Conservation (phyloP, 2,329 filamentous ascomycete genomes). For the Talaromyces funiculosus region DNA sequence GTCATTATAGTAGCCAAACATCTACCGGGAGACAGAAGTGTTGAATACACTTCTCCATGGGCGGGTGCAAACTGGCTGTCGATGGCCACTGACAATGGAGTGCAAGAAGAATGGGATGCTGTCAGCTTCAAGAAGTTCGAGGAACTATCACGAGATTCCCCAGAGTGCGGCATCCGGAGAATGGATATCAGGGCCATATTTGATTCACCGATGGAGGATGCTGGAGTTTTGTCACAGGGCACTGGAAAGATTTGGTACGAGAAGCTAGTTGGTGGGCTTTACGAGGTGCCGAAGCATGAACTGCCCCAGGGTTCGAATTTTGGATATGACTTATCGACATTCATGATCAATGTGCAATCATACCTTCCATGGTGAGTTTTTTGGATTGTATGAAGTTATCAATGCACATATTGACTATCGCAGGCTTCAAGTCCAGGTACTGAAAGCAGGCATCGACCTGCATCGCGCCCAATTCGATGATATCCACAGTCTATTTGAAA, state of each 20-base stretch:
- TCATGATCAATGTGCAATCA: conserved; percentile 3
- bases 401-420: not conserved
- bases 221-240: not conserved
- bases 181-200: not conserved
- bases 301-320: conserved; percentile 1
- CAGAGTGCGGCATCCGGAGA: not conserved
- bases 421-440: not conserved
- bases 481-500: not conserved
- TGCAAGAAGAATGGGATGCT: not conserved
- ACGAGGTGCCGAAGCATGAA: not conserved
- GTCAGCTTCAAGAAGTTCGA: not conserved
- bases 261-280: not conserved
- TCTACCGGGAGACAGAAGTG: not conserved
- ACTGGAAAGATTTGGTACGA: not conserved
- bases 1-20: conserved; percentile 4
- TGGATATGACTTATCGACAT: conserved; percentile 1
- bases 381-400: not conserved
- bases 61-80: conserved; percentile 7
- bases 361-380: conserved; percentile 1
- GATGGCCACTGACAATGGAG: not conserved
- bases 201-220: not conserved
- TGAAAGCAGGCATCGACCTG: not conserved
- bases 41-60: conserved; percentile 1
- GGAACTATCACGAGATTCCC: not conserved
- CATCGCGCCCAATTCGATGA: not conserved